phyloP scores from a whole-genome alignment of 2,329 filamentous ascomycete genomes.

The Fusarium penzigii region DNA sequence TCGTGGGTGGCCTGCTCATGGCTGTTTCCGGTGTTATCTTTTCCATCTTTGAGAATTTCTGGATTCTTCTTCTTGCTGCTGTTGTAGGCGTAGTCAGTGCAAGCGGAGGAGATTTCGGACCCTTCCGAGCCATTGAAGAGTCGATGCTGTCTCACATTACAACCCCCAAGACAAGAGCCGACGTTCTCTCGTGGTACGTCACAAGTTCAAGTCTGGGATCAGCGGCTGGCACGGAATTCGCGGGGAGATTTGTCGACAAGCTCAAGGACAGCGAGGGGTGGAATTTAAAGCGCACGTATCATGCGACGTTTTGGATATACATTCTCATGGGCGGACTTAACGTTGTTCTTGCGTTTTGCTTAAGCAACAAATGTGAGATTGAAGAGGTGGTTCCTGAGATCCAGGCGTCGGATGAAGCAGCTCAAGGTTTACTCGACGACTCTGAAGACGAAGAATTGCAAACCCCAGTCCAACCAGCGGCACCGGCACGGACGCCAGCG shows the following conservation, averaged over 20 bases:
- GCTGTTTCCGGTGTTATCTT: constrained; percentile 56
- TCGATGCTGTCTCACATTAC: constrained; percentile 64
- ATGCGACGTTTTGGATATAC: constrained; percentile 60
- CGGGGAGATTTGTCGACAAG: constrained; percentile 52
- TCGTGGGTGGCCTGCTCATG: constrained; percentile 58
- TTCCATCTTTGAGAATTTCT: constrained; percentile 56
- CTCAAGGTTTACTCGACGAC: constrained; percentile 28
- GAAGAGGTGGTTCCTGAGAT: constrained; percentile 23
- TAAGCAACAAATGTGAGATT: constrained; percentile 56
- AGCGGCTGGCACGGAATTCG: constrained; percentile 52
- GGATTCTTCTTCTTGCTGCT: constrained; percentile 58
- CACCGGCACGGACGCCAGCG: constrained; percentile 1
- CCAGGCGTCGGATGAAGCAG: constrained; percentile 14
- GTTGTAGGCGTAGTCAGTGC: constrained; percentile 63
- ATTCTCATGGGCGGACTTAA: constrained; percentile 56
- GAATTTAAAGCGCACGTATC: constrained; percentile 54
- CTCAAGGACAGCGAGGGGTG: constrained; percentile 49
- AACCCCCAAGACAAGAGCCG: constrained; percentile 51
- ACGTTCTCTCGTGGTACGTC: constrained; percentile 69
- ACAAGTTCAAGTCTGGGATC: constrained; percentile 57
- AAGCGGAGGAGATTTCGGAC: constrained; percentile 66
- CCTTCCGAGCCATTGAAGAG: constrained; percentile 68
- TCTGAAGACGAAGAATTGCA: constrained; percentile 14
- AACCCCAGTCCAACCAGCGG: constrained; percentile 1
- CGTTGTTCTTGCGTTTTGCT: constrained; percentile 43